phyloP scores from a whole-genome alignment of 768 basidiomycete species.

The Trametopsis cervina region DNA sequence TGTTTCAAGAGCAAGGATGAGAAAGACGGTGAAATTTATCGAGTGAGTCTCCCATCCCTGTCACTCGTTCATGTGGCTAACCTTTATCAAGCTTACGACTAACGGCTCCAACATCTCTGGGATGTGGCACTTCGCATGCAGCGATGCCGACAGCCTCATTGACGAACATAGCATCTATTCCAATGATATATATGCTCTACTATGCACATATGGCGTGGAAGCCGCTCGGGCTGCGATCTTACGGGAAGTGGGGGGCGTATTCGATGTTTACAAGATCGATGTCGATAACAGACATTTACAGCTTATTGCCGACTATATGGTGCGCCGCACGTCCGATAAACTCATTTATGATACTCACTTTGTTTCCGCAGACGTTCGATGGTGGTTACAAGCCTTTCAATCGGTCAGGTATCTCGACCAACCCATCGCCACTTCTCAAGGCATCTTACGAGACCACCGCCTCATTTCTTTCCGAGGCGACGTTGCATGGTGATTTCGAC shows the following conservation, averaged over 20 bases:
- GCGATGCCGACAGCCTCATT: slow-evolving; percentile 40
- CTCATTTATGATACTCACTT: neutral
- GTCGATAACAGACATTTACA: slow-evolving; percentile 93
- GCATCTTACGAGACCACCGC: slow-evolving; percentile 97
- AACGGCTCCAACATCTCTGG: slow-evolving; percentile 93
- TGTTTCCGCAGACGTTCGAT: slow-evolving; percentile 73
- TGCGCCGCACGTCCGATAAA: slow-evolving; percentile 30
- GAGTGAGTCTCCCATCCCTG: slow-evolving; percentile 32
- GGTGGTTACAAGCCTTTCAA: slow-evolving; percentile 99
- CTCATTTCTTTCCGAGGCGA: slow-evolving; percentile 86
- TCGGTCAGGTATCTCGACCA: slow-evolving; percentile 87
- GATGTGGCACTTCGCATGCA: slow-evolving; percentile 68
- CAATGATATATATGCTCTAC: slow-evolving; percentile 90
- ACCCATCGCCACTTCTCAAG: slow-evolving; percentile 93
- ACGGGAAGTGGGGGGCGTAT: slow-evolving; percentile 85
- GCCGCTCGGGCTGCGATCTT: slow-evolving; percentile 90
- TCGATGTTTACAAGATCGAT: slow-evolving; percentile 92
- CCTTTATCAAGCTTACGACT: slow-evolving; percentile 54
- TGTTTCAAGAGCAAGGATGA: slow-evolving; percentile 74
- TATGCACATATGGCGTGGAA: slow-evolving; percentile 94
- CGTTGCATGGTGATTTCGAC: slow-evolving; percentile 92
- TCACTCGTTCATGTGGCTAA: neutral
- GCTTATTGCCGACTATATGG: slow-evolving; percentile 99
- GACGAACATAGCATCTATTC: slow-evolving; percentile 82
- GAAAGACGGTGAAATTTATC: slow-evolving; percentile 38